These are phyloP conservation scores for Myrica gale DNA, from an alignment of 306 rosid species.

Conservation along the genomic window DNA sequence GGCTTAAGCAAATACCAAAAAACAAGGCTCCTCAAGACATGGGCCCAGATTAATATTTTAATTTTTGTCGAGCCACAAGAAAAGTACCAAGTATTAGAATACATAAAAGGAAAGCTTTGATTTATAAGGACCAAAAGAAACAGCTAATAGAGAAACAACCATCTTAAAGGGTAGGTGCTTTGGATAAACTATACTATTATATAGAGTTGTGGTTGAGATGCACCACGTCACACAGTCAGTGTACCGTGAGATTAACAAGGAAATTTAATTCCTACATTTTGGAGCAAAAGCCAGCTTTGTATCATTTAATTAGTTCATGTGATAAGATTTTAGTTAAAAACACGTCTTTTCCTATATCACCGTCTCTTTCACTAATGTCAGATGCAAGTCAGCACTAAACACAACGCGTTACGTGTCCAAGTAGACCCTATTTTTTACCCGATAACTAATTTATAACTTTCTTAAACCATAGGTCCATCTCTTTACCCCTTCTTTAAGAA, in stretches of 20 bases:
- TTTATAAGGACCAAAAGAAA: background rate
- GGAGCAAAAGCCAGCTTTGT: background rate
- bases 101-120: background rate
- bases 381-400: too few relatives aligned
- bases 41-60: background rate
- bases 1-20: slow-evolving; percentile 10
- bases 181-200: slow-evolving; percentile 1
- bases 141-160: background rate
- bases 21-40: background rate
- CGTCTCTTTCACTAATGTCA: too few relatives aligned
- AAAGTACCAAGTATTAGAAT: too few relatives aligned
- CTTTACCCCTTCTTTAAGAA: too few relatives aligned
- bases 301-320: background rate
- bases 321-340: too few relatives aligned
- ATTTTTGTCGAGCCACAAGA: background rate
- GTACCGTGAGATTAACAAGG: background rate
- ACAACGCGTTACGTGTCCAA: too few relatives aligned
- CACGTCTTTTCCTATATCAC: too few relatives aligned
- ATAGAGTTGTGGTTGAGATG: too few relatives aligned
- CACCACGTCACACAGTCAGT: too few relatives aligned
- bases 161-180: slow-evolving; percentile 22
- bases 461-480: too few relatives aligned
- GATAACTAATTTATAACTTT: too few relatives aligned
- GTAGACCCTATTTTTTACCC: too few relatives aligned
- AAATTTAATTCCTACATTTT: background rate